phyloP scores from a whole-genome alignment of 2,329 filamentous ascomycete genomes.

The Penicillium sp. region DNA sequence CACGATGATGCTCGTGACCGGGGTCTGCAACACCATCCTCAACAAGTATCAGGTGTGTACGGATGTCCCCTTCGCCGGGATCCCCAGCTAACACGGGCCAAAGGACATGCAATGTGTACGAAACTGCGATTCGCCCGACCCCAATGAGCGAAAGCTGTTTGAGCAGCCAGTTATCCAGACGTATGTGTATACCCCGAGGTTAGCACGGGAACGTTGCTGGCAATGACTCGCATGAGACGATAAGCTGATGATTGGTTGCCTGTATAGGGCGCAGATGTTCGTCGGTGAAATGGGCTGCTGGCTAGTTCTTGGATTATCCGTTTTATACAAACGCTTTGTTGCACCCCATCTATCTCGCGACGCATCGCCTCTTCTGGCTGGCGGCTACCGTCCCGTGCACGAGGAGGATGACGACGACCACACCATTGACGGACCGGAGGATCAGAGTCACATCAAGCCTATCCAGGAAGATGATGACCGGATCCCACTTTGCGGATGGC shows the following conservation, averaged over 20 bases:
- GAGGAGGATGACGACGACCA: constrained; percentile 45
- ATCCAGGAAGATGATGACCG: constrained; percentile 53
- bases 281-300: constrained; percentile 94
- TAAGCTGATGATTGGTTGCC: constrained; percentile 2
- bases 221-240: neutral
- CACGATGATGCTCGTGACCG: constrained; percentile 92
- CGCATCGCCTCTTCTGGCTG: constrained; percentile 41
- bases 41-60: constrained; percentile 83
- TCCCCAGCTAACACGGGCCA: constrained; percentile 8
- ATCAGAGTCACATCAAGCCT: constrained; percentile 49
- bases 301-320: constrained; percentile 73
- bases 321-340: constrained; percentile 59
- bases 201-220: neutral
- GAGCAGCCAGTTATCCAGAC: constrained; percentile 96
- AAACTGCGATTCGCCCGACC: constrained; percentile 70
- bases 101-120: constrained; percentile 93
- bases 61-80: neutral
- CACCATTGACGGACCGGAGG: constrained; percentile 39
- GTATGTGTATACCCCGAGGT: constrained; percentile 29
- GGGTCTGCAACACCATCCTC: constrained; percentile 92
- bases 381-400: constrained; percentile 64
- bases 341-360: constrained; percentile 38
- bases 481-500: constrained; percentile 62
- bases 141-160: constrained; percentile 66
- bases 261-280: constrained; percentile 76